phyloP scores from a whole-genome alignment of 169 alveolate genomes.

The Plasmodium knowlesi region DNA sequence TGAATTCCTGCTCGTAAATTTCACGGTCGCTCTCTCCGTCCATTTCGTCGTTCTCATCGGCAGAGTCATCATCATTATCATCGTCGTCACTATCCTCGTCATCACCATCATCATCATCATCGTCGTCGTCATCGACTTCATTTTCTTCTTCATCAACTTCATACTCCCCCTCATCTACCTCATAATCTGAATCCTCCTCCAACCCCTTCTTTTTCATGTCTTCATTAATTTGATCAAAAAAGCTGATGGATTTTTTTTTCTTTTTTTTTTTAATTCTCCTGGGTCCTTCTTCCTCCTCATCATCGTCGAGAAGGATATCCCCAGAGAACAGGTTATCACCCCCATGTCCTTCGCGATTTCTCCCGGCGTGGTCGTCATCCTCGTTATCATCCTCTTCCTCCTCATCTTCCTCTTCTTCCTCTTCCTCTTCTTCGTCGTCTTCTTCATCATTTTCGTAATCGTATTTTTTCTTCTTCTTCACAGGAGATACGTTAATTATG shows the following conservation, averaged over 20 bases:
- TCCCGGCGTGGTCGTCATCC: not conserved
- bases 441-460: constrained; percentile 72
- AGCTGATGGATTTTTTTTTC: constrained; percentile 30
- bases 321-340: not conserved
- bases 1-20: constrained; percentile 28
- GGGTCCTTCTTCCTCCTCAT: not conserved
- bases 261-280: constrained; percentile 24
- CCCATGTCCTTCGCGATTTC: not conserved
- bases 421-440: constrained; percentile 7
- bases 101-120: not conserved
- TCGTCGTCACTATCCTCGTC: constrained; percentile 20
- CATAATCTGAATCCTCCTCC: constrained; percentile 63
- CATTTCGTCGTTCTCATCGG: not conserved
- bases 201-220: constrained; percentile 17
- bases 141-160: constrained; percentile 15
- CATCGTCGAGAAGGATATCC: constrained; percentile 23
- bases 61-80: not conserved
- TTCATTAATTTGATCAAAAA: constrained; percentile 52
- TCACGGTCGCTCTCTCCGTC: not conserved
- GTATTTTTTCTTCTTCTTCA: constrained; percentile 66
- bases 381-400: constrained; percentile 9
- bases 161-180: constrained; percentile 13
- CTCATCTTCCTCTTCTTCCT: not conserved
- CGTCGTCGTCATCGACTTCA: constrained; percentile 16
- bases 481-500: constrained; percentile 53